A percentile compares a stretch with the other conserved stretches of the same genome.
Evolutionary conservation across 495 filamentous ascomycete genomes (phyloP).

Genomic region (Hypoxylon cercidicola): DNA sequence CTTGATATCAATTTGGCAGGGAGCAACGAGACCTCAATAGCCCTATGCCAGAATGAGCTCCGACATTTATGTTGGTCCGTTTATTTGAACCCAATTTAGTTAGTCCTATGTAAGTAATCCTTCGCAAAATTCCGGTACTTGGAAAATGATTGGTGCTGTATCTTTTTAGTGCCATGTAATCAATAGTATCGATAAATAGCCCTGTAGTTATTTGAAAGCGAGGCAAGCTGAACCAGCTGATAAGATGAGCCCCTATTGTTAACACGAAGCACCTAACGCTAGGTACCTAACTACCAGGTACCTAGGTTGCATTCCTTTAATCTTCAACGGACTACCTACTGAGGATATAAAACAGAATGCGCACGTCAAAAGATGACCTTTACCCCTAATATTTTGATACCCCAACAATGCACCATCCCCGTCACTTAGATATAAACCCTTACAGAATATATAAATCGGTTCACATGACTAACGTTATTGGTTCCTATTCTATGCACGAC

Average conservation of each 20-base stretch:
- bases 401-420: no score
- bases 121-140: neutral
- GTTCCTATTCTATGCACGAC: no score
- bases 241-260: conserved; percentile 2
- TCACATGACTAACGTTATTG: no score
- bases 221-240: conserved; percentile 27
- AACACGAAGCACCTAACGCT: no score
- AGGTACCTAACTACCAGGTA: no score
- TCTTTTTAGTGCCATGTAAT: neutral
- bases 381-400: no score
- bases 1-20: conserved; percentile 15
- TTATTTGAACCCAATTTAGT: conserved; percentile 6
- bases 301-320: no score
- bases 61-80: conserved; percentile 10
- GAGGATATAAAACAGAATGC: no score
- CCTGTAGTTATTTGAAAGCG: conserved; percentile 1
- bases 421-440: no score
- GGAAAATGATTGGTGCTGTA: conserved; percentile 12
- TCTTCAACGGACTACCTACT: no score
- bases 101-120: conserved; percentile 26
- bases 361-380: no score
- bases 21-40: conserved; percentile 15
- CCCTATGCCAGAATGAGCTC: conserved; percentile 21
- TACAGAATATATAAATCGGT: no score
- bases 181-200: neutral